Evolutionary conservation across 768 basidiomycete genomes (phyloP).

Genomic region (Cantharellus cinnabarinus): DNA sequence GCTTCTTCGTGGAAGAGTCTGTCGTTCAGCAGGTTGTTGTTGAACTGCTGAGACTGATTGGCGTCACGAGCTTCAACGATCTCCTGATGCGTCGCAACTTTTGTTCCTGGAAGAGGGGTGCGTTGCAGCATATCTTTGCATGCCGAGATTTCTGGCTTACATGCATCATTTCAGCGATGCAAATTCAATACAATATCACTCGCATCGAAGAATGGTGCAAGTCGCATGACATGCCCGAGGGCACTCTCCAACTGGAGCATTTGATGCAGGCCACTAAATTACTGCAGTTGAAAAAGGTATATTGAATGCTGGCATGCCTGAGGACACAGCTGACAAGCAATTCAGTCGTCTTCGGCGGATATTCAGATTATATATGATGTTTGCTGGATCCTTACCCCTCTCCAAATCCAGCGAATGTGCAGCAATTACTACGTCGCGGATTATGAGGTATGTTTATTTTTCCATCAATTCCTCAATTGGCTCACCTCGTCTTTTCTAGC

Average conservation of each 20-base stretch:
- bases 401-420: conserved; percentile 98
- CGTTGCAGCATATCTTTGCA: conserved; percentile 8
- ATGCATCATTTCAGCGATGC: conserved; percentile 53
- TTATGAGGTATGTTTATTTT: conserved; percentile 56
- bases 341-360: conserved; percentile 73
- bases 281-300: conserved; percentile 88
- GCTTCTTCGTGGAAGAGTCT: conserved; percentile 94
- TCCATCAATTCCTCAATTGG: not conserved
- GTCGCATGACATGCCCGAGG: conserved; percentile 98
- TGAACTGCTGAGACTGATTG: conserved; percentile 86
- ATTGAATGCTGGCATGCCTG: not conserved
- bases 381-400: conserved; percentile 98
- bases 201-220: conserved; percentile 99
- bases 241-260: conserved; percentile 90
- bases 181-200: conserved; percentile 99
- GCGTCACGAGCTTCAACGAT: conserved; percentile 95
- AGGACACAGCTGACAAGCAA: not conserved
- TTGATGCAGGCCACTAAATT: conserved; percentile 99
- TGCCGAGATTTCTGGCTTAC: not conserved
- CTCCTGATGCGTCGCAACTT: conserved; percentile 97
- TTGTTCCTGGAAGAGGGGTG: conserved; percentile 98
- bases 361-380: conserved; percentile 99
- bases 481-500: conserved; percentile 25
- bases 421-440: conserved; percentile 98
- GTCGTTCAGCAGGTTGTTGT: conserved; percentile 91